phyloP scores from a whole-genome alignment of 805 yeast species.

The Blastobotrys mokoenaii region DNA sequence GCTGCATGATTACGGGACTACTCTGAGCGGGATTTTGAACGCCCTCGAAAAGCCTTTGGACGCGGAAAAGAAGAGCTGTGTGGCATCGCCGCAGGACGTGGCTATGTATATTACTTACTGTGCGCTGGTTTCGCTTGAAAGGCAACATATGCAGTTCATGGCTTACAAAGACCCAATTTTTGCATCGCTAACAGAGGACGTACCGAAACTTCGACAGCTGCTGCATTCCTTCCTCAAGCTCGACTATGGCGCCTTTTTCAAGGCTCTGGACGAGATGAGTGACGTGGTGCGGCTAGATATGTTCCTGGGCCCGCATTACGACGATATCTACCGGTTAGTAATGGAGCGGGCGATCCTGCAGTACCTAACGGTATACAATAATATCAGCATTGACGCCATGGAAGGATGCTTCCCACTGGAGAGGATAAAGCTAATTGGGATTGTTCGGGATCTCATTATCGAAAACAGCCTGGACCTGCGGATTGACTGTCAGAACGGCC shows the following conservation, averaged over 20 bases:
- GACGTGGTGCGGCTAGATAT: conserved; percentile 7
- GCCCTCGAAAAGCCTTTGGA: too few species aligned
- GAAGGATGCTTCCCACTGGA: conserved; percentile 4
- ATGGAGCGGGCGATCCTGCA: conserved; percentile 7
- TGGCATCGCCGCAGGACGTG: too few species aligned
- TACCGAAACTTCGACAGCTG: conserved; percentile 1
- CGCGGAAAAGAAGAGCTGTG: too few species aligned
- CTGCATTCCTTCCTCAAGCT: conserved; percentile 4
- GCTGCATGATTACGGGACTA: too few species aligned
- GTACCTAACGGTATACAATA: conserved; percentile 7
- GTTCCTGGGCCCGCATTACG: conserved; percentile 4
- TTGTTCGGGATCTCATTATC: conserved; percentile 4
- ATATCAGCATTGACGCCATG: conserved; percentile 4
- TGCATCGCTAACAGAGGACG: conserved; percentile 1
- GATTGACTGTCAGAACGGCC: conserved; percentile 1
- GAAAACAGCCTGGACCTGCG: background rate
- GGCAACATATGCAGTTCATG: conserved; percentile 11
- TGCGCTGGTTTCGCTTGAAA: conserved; percentile 12
- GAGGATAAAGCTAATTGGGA: background rate
- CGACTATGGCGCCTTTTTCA: conserved; percentile 7
- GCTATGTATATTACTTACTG: conserved; percentile 11
- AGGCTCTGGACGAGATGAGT: conserved; percentile 2
- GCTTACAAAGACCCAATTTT: conserved; percentile 12
- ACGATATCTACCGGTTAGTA: conserved; percentile 2
- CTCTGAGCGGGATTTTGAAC: too few species aligned